Conservation (phyloP, 2,329 filamentous ascomycete genomes). For the Trichophyton rubrum region DNA sequence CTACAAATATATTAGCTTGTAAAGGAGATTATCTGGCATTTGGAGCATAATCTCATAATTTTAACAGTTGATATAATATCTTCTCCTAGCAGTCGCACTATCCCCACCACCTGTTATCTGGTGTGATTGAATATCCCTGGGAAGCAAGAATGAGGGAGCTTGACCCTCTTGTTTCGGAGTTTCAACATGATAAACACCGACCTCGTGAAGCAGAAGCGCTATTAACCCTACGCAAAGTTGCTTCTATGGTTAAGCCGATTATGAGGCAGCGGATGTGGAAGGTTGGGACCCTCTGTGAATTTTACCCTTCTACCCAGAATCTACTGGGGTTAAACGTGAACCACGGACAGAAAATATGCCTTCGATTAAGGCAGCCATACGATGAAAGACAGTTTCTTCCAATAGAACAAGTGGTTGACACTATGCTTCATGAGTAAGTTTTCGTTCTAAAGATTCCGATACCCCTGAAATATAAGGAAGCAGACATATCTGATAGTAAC, state of each 20-base stretch:
- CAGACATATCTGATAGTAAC: constrained; percentile 11
- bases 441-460: background rate
- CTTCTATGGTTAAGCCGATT: constrained; percentile 83
- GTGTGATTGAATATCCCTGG: background rate
- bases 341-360: constrained; percentile 61
- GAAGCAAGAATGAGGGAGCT: constrained; percentile 26
- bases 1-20: background rate
- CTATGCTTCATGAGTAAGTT: constrained; percentile 71
- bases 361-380: constrained; percentile 64
- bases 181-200: constrained; percentile 41
- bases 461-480: background rate
- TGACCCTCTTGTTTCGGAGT: constrained; percentile 39
- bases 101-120: background rate
- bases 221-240: constrained; percentile 60
- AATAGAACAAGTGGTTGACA: constrained; percentile 70
- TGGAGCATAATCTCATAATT: background rate
- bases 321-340: constrained; percentile 75
- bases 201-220: constrained; percentile 41
- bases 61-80: background rate
- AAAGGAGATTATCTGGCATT: background rate
- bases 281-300: constrained; percentile 68
- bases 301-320: constrained; percentile 62
- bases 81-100: background rate
- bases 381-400: constrained; percentile 68
- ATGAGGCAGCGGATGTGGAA: constrained; percentile 80